phyloP scores from a whole-genome alignment of 179 eudicot species.

The Beta macrorhiza region DNA sequence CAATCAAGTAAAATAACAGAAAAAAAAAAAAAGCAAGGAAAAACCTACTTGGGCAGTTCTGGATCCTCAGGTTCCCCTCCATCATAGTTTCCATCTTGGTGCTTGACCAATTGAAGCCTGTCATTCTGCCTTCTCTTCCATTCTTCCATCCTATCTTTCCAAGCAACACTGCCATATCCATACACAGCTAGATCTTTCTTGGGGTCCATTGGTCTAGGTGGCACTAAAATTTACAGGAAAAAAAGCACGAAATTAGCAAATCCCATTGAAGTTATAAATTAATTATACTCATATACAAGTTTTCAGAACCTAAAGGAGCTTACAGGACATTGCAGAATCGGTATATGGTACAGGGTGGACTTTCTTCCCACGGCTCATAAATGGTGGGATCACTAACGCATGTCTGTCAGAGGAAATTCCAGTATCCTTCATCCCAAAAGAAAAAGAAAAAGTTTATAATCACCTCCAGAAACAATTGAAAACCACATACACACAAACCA shows the following conservation, averaged over 20 bases:
- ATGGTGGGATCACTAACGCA: slow-evolving; percentile 61
- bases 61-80: slow-evolving; percentile 66
- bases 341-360: slow-evolving; percentile 67
- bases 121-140: slow-evolving; percentile 93
- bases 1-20: background rate
- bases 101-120: slow-evolving; percentile 67
- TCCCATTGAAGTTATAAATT: background rate
- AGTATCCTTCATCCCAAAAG: slow-evolving; percentile 53
- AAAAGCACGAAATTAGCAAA: background rate
- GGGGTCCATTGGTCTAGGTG: slow-evolving; percentile 84
- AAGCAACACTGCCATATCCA: slow-evolving; percentile 95
- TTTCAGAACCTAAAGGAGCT: slow-evolving; percentile 21
- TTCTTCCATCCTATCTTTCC: slow-evolving; percentile 98
- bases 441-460: background rate
- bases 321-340: slow-evolving; percentile 74
- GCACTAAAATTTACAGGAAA: slow-evolving; percentile 41
- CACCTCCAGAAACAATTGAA: background rate
- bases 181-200: slow-evolving; percentile 84
- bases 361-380: slow-evolving; percentile 71
- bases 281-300: background rate
- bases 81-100: slow-evolving; percentile 54
- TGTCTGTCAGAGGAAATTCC: slow-evolving; percentile 80
- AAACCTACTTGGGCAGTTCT: slow-evolving; percentile 65
- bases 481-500: background rate
- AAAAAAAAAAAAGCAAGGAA: background rate